phyloP scores from a whole-genome alignment of 2,329 filamentous ascomycete species.

The Fusarium duplospermum region DNA sequence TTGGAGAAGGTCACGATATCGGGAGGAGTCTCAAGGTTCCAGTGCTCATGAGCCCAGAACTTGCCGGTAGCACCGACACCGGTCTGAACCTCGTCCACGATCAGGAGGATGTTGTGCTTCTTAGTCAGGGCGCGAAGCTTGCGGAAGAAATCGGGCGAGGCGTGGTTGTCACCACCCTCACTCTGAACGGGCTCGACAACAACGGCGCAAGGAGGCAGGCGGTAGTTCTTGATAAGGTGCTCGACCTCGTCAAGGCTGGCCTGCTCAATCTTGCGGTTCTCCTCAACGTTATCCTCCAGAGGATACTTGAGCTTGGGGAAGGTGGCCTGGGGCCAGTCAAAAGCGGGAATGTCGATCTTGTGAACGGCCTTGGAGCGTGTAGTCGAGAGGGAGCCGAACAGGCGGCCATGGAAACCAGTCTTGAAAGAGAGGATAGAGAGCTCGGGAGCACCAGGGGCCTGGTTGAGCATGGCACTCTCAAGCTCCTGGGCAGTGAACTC shows the following conservation, averaged over 20 bases:
- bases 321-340: conserved; percentile 92
- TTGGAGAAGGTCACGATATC: conserved; percentile 97
- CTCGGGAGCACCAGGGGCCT: conserved; percentile 77
- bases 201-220: conserved; percentile 82
- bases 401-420: conserved; percentile 88
- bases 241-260: conserved; percentile 87
- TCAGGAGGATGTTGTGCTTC: conserved; percentile 82
- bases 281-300: conserved; percentile 79
- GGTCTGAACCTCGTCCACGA: conserved; percentile 95
- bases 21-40: conserved; percentile 81
- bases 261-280: conserved; percentile 85
- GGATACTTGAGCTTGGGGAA: conserved; percentile 91
- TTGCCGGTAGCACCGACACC: conserved; percentile 92
- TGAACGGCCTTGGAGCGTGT: conserved; percentile 94
- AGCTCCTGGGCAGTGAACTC: conserved; percentile 86
- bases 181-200: conserved; percentile 93
- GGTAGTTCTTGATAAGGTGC: conserved; percentile 81
- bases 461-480: conserved; percentile 80
- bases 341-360: conserved; percentile 94
- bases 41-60: conserved; percentile 98
- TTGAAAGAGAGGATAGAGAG: conserved; percentile 92
- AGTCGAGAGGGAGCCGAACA: conserved; percentile 88
- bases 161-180: conserved; percentile 95
- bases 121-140: conserved; percentile 83
- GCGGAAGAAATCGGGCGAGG: conserved; percentile 86